These are phyloP conservation scores for Vinca minor DNA, from an alignment of 257 asterid species.

Conservation along the genomic window DNA sequence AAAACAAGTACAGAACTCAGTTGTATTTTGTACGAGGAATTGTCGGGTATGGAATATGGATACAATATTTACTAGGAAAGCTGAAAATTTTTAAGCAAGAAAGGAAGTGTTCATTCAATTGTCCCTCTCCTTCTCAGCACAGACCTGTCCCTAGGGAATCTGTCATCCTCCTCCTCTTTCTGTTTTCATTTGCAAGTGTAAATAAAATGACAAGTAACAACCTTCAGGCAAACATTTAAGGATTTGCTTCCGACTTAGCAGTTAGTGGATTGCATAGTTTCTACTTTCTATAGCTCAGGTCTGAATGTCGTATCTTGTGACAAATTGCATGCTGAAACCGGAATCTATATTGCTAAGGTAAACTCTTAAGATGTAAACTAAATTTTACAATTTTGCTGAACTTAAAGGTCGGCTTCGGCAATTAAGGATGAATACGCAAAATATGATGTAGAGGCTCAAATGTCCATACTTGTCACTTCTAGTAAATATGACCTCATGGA, in stretches of 20 bases:
- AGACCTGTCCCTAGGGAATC: not conserved
- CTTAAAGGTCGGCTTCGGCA: not conserved
- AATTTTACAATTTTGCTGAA: not conserved
- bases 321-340: not conserved
- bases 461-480: not conserved
- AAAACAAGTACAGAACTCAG: not conserved
- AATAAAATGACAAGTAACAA: not conserved
- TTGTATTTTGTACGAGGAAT: not conserved
- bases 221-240: not conserved
- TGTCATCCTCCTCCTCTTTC: not conserved
- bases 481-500: not conserved
- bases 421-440: not conserved
- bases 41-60: not conserved
- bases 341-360: not conserved
- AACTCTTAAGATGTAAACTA: not conserved
- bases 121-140: not conserved
- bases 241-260: not conserved
- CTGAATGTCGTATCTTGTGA: too few relatives aligned
- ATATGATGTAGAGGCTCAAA: not conserved
- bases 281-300: not conserved
- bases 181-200: not conserved
- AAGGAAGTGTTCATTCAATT: not conserved
- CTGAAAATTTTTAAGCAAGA: not conserved
- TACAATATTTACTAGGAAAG: not conserved
- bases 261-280: not conserved